phyloP scores from a whole-genome alignment of 164 flowering plant genomes.

The Tetracentron sinense region DNA sequence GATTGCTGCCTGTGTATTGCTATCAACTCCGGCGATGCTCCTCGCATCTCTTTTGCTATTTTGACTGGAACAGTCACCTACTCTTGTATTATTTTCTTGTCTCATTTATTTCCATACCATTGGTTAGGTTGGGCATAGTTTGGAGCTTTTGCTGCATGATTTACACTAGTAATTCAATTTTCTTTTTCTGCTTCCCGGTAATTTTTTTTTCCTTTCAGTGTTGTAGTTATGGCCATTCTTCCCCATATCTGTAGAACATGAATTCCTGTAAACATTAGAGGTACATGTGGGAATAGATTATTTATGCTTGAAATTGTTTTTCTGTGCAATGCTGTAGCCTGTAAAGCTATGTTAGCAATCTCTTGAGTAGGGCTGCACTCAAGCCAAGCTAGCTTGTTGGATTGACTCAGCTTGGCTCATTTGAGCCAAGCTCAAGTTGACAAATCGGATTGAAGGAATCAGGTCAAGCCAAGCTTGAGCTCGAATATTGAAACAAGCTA shows the following conservation, averaged over 20 bases:
- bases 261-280: constrained; percentile 4
- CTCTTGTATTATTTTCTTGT: too few species aligned
- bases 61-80: constrained; percentile 8
- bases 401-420: too few species aligned
- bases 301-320: not conserved
- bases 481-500: too few species aligned
- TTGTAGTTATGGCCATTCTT: constrained; percentile 19
- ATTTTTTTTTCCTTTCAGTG: not conserved
- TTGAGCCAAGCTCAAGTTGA: too few species aligned
- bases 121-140: constrained; percentile 2
- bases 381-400: too few species aligned
- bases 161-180: constrained; percentile 9
- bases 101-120: too few species aligned
- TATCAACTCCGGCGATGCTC: constrained; percentile 28
- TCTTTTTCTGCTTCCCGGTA: too few species aligned
- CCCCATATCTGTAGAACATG: constrained; percentile 10
- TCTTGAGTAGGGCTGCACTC: too few species aligned
- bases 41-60: constrained; percentile 27
- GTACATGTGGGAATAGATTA: constrained; percentile 1
- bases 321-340: constrained; percentile 3
- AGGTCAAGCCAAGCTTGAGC: too few species aligned
- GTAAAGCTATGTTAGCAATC: too few species aligned
- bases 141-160: constrained; percentile 10
- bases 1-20: constrained; percentile 16
- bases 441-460: too few species aligned